Evolutionary conservation across 306 rosid species (phyloP).

Genomic region (Canavalia gladiata): DNA sequence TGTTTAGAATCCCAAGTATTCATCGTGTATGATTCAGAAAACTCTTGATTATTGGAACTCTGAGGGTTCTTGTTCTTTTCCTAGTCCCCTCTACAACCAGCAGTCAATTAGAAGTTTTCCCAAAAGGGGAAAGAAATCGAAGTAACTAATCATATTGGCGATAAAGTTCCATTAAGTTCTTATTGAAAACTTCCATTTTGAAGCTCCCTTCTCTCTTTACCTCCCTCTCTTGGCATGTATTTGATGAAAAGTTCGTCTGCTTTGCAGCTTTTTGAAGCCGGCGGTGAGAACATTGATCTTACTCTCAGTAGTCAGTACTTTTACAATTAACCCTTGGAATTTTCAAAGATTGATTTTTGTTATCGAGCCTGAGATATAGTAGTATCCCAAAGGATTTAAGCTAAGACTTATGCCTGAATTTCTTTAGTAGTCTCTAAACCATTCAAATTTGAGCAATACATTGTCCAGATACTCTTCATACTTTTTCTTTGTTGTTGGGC

Average conservation of each 20-base stretch:
- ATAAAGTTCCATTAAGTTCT: background rate
- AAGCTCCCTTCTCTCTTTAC: background rate
- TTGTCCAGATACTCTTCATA: slow-evolving; percentile 15
- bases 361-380: slow-evolving; percentile 15
- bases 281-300: slow-evolving; percentile 16
- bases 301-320: background rate
- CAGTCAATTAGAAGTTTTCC: background rate
- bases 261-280: slow-evolving; percentile 9
- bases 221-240: background rate
- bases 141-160: slow-evolving; percentile 15
- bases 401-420: slow-evolving; percentile 32
- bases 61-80: background rate
- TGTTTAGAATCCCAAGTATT: background rate
- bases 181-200: slow-evolving; percentile 21
- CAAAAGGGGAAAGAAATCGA: slow-evolving; percentile 4
- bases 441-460: slow-evolving; percentile 19
- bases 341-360: slow-evolving; percentile 17
- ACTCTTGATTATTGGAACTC: background rate
- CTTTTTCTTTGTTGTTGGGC: slow-evolving; percentile 1
- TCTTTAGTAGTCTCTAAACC: slow-evolving; percentile 19
- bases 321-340: slow-evolving; percentile 16
- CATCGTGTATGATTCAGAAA: background rate
- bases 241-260: slow-evolving; percentile 15
- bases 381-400: slow-evolving; percentile 6
- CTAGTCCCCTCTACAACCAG: background rate